Evolutionary conservation across 1,139 yeast genomes (phyloP).

Genomic region (Debaryomyces subglobosus): DNA sequence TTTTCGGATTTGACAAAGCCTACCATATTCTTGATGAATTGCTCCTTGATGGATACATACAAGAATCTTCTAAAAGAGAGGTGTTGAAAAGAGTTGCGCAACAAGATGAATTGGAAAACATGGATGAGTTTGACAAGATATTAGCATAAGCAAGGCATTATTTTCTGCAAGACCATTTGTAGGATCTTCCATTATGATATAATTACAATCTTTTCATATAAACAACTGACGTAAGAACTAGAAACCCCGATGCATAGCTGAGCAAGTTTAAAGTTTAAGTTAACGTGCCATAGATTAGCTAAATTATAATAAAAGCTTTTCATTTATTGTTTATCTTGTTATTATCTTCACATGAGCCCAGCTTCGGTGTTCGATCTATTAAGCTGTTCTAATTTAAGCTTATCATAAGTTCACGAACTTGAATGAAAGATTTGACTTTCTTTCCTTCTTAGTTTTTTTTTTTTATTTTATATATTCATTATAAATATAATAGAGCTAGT

Average conservation of each 20-base stretch:
- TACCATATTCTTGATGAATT: constrained; percentile 90
- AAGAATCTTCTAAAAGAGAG: constrained; percentile 82
- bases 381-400: neutral
- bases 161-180: neutral
- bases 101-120: constrained; percentile 66
- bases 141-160: constrained; percentile 23
- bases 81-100: constrained; percentile 75
- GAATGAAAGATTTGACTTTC: neutral
- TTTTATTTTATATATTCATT: neutral
- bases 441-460: neutral
- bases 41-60: constrained; percentile 78
- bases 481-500: neutral
- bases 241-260: neutral
- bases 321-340: neutral
- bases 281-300: constrained; percentile 4
- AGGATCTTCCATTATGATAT: neutral
- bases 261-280: neutral
- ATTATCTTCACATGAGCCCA: neutral
- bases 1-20: constrained; percentile 92
- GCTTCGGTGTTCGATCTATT: neutral
- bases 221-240: neutral
- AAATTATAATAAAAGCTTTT: neutral
- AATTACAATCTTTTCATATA: neutral
- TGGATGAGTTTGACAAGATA: constrained; percentile 53
- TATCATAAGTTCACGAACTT: neutral